phyloP scores from a whole-genome alignment of 306 rosid genomes.

The Begonia loranthoides region DNA sequence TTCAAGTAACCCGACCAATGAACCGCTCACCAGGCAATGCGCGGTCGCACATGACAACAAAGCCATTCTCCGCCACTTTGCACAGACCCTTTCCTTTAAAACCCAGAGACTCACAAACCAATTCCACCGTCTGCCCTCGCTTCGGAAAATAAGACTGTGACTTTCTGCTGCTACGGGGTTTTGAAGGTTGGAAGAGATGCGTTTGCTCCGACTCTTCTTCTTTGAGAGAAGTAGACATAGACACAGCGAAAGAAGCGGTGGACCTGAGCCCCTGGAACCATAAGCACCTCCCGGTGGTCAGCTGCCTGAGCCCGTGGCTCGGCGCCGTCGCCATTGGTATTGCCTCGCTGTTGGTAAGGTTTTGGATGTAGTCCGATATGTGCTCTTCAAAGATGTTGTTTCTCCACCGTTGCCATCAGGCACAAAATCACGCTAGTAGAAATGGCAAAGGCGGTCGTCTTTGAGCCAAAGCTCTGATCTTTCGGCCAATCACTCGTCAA shows the following conservation, averaged over 20 bases:
- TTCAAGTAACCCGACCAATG: slow-evolving; percentile 73
- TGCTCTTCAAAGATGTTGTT: too few relatives aligned
- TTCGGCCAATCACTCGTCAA: too few relatives aligned
- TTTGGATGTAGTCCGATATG: too few relatives aligned
- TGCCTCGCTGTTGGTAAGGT: background rate
- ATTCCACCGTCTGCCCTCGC: slow-evolving; percentile 75
- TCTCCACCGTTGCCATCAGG: too few relatives aligned
- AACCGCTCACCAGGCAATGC: slow-evolving; percentile 92
- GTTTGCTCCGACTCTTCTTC: slow-evolving; percentile 31
- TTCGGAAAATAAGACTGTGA: slow-evolving; percentile 55
- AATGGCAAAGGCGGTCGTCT: too few relatives aligned
- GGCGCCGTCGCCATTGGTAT: slow-evolving; percentile 41
- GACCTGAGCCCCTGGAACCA: slow-evolving; percentile 26
- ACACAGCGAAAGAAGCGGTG: slow-evolving; percentile 19
- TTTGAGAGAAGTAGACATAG: slow-evolving; percentile 19
- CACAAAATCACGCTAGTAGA: too few relatives aligned
- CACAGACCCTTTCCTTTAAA: slow-evolving; percentile 89
- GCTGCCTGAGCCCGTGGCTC: slow-evolving; percentile 40
- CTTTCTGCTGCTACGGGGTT: slow-evolving; percentile 1
- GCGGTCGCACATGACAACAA: slow-evolving; percentile 83
- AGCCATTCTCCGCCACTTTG: slow-evolving; percentile 66
- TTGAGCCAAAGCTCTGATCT: too few relatives aligned
- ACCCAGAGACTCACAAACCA: slow-evolving; percentile 74
- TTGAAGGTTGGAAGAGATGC: slow-evolving; percentile 10
- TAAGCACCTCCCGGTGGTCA: slow-evolving; percentile 21